A percentile compares a stretch with the other conserved stretches of the same genome.
phyloP scores from a whole-genome alignment of 768 basidiomycete species.

The Coprinopsis marcescibilis region DNA sequence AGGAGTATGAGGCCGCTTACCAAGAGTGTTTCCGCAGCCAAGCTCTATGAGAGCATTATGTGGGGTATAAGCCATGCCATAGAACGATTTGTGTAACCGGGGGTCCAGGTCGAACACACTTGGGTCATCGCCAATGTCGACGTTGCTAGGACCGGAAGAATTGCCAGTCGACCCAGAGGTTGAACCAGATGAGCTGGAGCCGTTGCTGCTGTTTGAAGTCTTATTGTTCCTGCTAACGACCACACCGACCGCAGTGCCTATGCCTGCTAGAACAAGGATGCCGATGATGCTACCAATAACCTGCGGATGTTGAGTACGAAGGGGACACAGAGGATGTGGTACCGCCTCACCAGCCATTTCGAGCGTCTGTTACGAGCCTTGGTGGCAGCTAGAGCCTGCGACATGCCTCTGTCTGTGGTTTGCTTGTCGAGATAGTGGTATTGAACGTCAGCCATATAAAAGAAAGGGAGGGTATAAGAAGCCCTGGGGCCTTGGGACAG shows the following conservation, averaged over 20 bases:
- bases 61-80: conserved; percentile 85
- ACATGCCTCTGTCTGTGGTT: conserved; percentile 13
- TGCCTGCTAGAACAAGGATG: conserved; percentile 46
- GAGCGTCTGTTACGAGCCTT: conserved; percentile 32
- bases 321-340: conserved; percentile 1
- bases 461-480: conserved; percentile 7
- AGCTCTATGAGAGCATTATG: conserved; percentile 55
- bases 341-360: conserved; percentile 50
- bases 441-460: conserved; percentile 12
- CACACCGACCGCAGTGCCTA: conserved; percentile 62
- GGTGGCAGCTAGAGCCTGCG: conserved; percentile 25
- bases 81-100: conserved; percentile 67
- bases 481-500: not conserved
- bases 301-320: conserved; percentile 25
- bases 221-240: conserved; percentile 50
- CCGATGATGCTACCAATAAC: conserved; percentile 44
- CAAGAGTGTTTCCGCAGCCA: conserved; percentile 52
- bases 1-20: conserved; percentile 19
- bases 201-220: conserved; percentile 9
- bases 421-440: conserved; percentile 11
- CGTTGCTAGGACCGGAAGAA: conserved; percentile 1
- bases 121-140: conserved; percentile 45
- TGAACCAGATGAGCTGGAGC: conserved; percentile 6
- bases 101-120: conserved; percentile 58
- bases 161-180: no score